These are phyloP conservation scores for Sporobolomyces roseus DNA, from an alignment of 768 basidiomycete species.

Conservation along the genomic window DNA sequence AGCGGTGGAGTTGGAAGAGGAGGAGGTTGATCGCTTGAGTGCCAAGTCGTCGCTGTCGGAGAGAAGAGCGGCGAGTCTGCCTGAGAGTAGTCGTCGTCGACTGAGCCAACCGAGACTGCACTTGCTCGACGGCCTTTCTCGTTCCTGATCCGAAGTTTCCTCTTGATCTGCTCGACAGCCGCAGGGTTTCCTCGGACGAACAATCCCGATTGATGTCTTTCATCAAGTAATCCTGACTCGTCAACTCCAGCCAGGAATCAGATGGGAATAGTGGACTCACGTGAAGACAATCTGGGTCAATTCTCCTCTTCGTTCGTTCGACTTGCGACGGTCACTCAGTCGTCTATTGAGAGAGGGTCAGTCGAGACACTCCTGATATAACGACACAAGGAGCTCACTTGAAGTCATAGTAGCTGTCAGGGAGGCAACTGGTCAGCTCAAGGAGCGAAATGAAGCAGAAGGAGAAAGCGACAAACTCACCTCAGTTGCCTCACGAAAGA, in stretches of 20 bases:
- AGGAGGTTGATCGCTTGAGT: background rate
- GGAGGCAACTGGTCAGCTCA: background rate
- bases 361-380: background rate
- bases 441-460: background rate
- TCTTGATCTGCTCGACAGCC: constrained; percentile 22
- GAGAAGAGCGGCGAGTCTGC: constrained; percentile 6
- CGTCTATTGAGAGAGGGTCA: constrained; percentile 18
- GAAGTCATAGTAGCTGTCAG: constrained; percentile 34
- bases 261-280: background rate
- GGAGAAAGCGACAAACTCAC: background rate
- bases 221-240: no score
- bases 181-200: constrained; percentile 20
- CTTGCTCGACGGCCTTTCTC: constrained; percentile 16
- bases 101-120: constrained; percentile 18
- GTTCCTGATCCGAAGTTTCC: constrained; percentile 18
- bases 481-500: constrained; percentile 36
- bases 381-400: background rate
- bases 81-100: constrained; percentile 13
- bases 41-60: background rate
- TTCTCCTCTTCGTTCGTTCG: constrained; percentile 11
- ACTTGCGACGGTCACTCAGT: constrained; percentile 23
- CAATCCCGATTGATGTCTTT: constrained; percentile 26
- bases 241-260: background rate
- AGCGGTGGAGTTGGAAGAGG: background rate
- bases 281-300: constrained; percentile 14